Conservation (phyloP, 2,329 filamentous ascomycete genomes). For the Cladophialophora exuberans region DNA sequence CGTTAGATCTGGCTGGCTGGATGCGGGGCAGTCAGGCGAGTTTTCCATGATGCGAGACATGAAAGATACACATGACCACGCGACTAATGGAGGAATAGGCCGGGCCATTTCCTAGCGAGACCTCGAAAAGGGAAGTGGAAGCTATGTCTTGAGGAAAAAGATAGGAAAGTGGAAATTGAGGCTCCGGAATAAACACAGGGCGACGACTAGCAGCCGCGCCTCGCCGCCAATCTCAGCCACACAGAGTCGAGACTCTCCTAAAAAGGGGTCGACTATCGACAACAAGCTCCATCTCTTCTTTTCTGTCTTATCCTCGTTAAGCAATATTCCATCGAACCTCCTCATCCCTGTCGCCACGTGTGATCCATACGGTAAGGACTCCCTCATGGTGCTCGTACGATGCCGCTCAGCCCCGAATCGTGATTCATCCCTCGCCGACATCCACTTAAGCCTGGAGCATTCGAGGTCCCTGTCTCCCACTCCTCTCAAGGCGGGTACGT, state of each 20-base stretch:
- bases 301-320: too few species aligned
- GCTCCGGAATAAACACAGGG: neutral
- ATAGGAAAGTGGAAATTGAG: slow-evolving; percentile 6
- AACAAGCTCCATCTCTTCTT: too few species aligned
- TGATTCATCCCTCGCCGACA: neutral
- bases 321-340: neutral
- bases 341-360: slow-evolving; percentile 2
- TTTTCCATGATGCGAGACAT: neutral
- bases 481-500: neutral
- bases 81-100: neutral
- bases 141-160: neutral
- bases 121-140: neutral
- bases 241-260: neutral
- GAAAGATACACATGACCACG: neutral
- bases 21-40: neutral
- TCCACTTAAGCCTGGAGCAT: neutral
- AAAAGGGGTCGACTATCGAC: neutral
- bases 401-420: neutral
- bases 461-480: neutral
- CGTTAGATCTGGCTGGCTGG: slow-evolving; percentile 5
- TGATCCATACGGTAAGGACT: neutral
- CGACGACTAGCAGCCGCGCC: neutral
- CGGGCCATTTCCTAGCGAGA: neutral
- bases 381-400: neutral
- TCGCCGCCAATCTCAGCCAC: neutral